Evolutionary conservation across 1,284 basidiomycete species (phyloP), one percentile per base, ranked within the genome.

Genomic region (Kwoniella shivajii): DNA sequence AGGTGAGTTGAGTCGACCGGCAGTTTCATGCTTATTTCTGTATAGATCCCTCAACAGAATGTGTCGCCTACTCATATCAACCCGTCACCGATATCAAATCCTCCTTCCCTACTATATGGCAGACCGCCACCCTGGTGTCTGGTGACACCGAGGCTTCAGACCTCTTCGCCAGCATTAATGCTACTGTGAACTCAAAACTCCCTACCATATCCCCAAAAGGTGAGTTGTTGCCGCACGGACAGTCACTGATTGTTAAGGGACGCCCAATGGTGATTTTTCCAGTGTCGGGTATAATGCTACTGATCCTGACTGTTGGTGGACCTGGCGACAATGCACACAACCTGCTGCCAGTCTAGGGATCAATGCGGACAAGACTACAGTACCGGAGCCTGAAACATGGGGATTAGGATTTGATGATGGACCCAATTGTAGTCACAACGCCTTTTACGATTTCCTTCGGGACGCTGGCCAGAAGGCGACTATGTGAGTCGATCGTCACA

Each of bases 391-490:
- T 3, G 58, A 71, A 37, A 82, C 81, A 1, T 83, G 79, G 78
- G 82, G 82, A 29, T 70, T 80, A 30, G 79, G 79, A 4, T 81
- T 80, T 55, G 82, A 83, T 62, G 82, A 83, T 59, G 82, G 79
- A 50, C 78, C 78, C 48, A 78, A 79, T 62, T 80, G 78, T 72
- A 75, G 76, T 49, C 79, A 81, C 71, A 81, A 83, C 50, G 81
- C 78, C 0, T 79, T 83, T 54, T 83, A 83, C 70, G 79, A 83
- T 66, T 80, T 73, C 60, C 67, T 83, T 38, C 47, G 71, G 39
- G 58, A 78, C 54, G 67, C 81, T 38, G 77, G 82, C 20, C 80
- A 81, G 60, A 80, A 79, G 63, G 82, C 82, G 0, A 81, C 82
- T 33, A 71, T 84, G 73, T 71, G 52, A 60, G 70, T 60, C 27